A percentile compares a stretch with the other conserved stretches of the same genome.
Conservation (phyloP, 129 eudicot genomes). For the Heracleum sosnowskyi region DNA sequence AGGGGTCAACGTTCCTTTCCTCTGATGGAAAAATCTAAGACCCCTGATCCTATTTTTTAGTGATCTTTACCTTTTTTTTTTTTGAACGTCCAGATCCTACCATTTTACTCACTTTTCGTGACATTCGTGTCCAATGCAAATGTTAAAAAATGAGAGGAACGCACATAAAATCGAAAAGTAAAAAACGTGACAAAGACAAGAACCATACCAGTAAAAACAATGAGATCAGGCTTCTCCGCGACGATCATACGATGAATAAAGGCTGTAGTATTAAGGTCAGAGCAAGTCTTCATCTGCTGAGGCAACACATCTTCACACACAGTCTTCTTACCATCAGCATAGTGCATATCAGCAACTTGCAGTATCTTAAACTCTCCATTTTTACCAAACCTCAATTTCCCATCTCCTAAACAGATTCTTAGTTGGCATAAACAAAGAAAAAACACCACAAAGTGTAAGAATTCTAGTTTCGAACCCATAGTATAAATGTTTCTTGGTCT, state of each 20-base stretch:
- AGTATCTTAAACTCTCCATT: slow-evolving; percentile 69
- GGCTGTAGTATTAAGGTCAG: slow-evolving; percentile 76
- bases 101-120: no score
- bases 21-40: no score
- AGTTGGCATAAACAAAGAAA: not conserved
- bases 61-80: no score
- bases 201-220: slow-evolving; percentile 65
- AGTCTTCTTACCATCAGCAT: slow-evolving; percentile 59
- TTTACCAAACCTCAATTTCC: slow-evolving; percentile 31
- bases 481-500: no score
- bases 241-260: slow-evolving; percentile 54
- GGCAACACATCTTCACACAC: slow-evolving; percentile 70
- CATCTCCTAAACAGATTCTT: not conserved
- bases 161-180: no score
- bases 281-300: slow-evolving; percentile 44
- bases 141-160: no score
- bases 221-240: slow-evolving; percentile 75
- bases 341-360: slow-evolving; percentile 94
- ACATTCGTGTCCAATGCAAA: no score
- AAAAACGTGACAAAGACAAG: no score
- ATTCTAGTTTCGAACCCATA: not conserved
- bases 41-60: no score
- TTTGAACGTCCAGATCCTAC: no score
- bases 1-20: no score
- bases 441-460: not conserved